Evolutionary conservation across 2,329 filamentous ascomycete species (phyloP), one percentile per base, ranked within the genome.

Genomic region (Bertia moriformis): DNA sequence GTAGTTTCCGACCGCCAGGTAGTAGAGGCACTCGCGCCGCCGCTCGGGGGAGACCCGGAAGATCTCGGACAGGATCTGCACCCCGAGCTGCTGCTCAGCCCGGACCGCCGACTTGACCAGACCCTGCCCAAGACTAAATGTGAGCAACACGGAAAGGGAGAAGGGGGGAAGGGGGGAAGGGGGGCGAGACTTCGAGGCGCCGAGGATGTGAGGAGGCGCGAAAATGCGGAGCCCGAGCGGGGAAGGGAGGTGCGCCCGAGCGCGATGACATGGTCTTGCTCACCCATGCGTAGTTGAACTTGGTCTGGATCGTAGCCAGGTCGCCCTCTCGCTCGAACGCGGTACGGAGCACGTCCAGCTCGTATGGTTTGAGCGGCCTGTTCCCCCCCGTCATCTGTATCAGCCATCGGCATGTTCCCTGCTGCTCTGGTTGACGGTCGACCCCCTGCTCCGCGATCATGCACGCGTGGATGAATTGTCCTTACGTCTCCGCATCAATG

Each of bases 221-320:
- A 33, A 29, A 36, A 7, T 38, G n/a, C 27, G 35, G n/a, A n/a
- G n/a, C n/a, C n/a, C n/a, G n/a, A n/a, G n/a, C n/a, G n/a, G n/a
- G n/a, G n/a, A n/a, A n/a, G n/a, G n/a, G n/a, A n/a, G n/a, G n/a
- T n/a, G n/a, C n/a, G n/a, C n/a, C n/a, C n/a, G n/a, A n/a, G n/a
- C n/a, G n/a, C n/a, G n/a, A n/a, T n/a, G n/a, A n/a, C n/a, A 38
- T 19, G 27, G 13, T 22, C 24, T n/a, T n/a, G 49, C 67, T 41
- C 74, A 93, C 87, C 91, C 91, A 98, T 56, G 91, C 89, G 60
- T 89, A 96, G 76, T 98, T 98, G 74, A 98, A 98, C 59, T 96
- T 96, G 44, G 91, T 98, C 62, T 98, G 91, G 30, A 98, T 75
- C 43, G 89, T 88, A 44, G 94, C 89, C 67, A 93, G 93, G 52